Evolutionary conservation across 805 yeast genomes (phyloP), one percentile per base, ranked within the genome.

Genomic region (Cyberlindnera mycetangii): DNA sequence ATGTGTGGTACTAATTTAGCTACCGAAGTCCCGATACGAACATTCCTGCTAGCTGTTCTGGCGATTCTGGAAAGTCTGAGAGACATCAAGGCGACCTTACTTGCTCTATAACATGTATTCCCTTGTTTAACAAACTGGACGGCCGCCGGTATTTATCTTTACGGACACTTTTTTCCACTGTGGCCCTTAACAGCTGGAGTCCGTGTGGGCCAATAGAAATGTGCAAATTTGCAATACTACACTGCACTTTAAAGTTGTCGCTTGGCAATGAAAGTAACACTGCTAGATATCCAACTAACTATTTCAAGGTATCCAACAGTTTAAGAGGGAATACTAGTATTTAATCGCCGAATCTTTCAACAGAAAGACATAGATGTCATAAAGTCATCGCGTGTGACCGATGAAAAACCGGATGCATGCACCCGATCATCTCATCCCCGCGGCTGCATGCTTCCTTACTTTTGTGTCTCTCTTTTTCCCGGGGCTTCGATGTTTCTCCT

Each of bases 151-250:
- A 37, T 37, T 37, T 37, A 37, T 37, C 11, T 27, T 32, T 27
- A 10, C 4, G 9, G 16, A 12, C 25, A 21, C 14, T 20, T 31
- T 22, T 31, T 18, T 43, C 34, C 32, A 16, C 14, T 38, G 42
- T 34, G 36, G 39, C 27, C 27, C 42, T 16, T 39, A 34, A 33
- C 47, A 27, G 12, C 24, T 17, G 10, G 30, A 35, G 30, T 22
- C 30, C 10, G 20, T 20, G 24, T 20, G 24, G 48, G 39, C 53
- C 53, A 49, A 49, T 49, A 37, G 37, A 24, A 41, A n/a, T n/a
- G 11, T 24, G 16, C 46, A 49, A 44, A 49, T 49, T 49, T 47
- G 47, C 40, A 49, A 46, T 45, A 6, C 5, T 15, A 11, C 16
- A 14, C 5, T 15, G 32, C 9, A 18, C 16, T n/a, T 25, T 22